Base-by-base conservation (phyloP, 2,329 filamentous ascomycete genomes). In the Trichoderma sp. region DNA sequence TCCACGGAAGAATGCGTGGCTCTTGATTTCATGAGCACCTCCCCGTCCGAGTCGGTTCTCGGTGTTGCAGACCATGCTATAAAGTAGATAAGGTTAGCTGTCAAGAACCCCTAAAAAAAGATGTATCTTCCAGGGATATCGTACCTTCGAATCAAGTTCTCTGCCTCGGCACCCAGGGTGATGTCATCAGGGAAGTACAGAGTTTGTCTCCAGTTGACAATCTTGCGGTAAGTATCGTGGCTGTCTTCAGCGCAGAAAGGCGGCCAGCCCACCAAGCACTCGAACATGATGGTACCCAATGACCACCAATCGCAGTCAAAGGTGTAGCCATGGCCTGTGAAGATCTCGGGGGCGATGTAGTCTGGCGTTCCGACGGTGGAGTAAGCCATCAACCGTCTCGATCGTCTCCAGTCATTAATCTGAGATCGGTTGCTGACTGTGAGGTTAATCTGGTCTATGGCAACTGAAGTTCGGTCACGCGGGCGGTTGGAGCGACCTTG, bases 261-360 rank as follows among this genome's bases (percentile, higher is more conserved):
- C 74, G 97, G 97, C 97, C 97, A 99, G 81, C 97, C 97, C 77
- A 99, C 95, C 79, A 99, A 89, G 85, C 97, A 99, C 85, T 99
- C 97, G 81, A 98, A 99, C 97, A 99, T 98, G 86, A 99, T 99
- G 62, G 97, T 98, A 71, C 97, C 97, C 67, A 99, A 90, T 27
- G 94, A 97, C 97, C 97, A 99, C 97, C 97, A 99, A 88, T 99
- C 97, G 84, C 97, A 99, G 83, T 97, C 93, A 81, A 96, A 98
- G 75, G 95, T 94, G 87, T 99, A 99, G 66, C 97, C 97, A 81
- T 97, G 94, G 21, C 96, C 95, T 64, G 94, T 97, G 85, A 99
- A 98, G 80, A 99, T 98, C 84, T 99, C 97, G 3, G 97, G 97
- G 1, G 97, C 97, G 82, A 99, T 99, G 84, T 99, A 99, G 85